These are phyloP conservation scores for Saturnispora zaruensis DNA, from an alignment of 805 yeast species.

Conservation along the genomic window DNA sequence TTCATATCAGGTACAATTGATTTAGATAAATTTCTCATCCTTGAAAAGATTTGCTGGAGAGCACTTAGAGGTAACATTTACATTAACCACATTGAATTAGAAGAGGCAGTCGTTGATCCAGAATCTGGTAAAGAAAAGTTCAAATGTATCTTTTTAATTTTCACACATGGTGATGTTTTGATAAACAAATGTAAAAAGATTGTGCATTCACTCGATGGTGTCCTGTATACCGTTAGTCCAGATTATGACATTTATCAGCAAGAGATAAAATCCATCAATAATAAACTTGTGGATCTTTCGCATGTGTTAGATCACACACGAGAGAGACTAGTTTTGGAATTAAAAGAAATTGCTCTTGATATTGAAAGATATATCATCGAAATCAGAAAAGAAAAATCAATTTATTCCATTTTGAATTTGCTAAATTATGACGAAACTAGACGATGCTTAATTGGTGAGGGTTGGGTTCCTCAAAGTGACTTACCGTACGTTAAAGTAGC, in stretches of 20 bases:
- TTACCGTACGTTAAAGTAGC: constrained; percentile 56
- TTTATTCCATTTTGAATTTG: constrained; percentile 67
- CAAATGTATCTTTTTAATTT: constrained; percentile 79
- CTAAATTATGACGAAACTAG: constrained; percentile 79
- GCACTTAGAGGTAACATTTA: constrained; percentile 85
- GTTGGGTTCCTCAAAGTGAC: constrained; percentile 89
- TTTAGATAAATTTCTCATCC: constrained; percentile 54
- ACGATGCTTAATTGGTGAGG: constrained; percentile 85
- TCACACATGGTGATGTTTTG: constrained; percentile 80
- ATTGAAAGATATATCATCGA: constrained; percentile 65
- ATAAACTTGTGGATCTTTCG: constrained; percentile 30
- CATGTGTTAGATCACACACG: constrained; percentile 58
- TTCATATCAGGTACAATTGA: constrained; percentile 77
- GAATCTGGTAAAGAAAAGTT: constrained; percentile 44
- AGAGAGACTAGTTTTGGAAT: constrained; percentile 65
- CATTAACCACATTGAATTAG: constrained; percentile 67
- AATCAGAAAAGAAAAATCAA: constrained; percentile 71
- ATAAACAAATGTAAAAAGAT: constrained; percentile 64
- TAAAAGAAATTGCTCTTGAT: constrained; percentile 68
- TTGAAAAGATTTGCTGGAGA: constrained; percentile 87
- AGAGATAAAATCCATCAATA: constrained; percentile 43
- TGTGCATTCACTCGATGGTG: constrained; percentile 84
- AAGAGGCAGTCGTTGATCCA: constrained; percentile 55
- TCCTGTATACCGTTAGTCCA: constrained; percentile 50
- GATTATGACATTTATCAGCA: constrained; percentile 33